Evolutionary conservation across 768 basidiomycete genomes (phyloP), one percentile per base, ranked within the genome.

Genomic region (Kondoa malvinella): DNA sequence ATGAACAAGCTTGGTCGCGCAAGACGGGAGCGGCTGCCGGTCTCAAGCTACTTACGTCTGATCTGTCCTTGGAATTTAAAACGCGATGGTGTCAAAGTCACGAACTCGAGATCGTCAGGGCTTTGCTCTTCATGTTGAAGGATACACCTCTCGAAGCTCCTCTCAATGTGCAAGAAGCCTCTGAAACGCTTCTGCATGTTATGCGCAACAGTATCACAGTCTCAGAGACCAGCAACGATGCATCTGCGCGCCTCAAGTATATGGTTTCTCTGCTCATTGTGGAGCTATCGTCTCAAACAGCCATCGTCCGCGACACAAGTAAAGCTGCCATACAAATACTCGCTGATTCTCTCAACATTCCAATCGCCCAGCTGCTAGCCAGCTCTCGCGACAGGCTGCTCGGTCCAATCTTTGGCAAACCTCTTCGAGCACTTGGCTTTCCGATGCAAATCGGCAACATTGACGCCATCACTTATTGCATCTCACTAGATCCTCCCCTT

Each of bases 371-470:
- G 57, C 80, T 97, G n/a, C 80, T 99, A 61, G 79, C 83, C 76
- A 87, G 84, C 17, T 87, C 92, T 73, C 86, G 90, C 60, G 89
- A 92, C 70, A 85, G 90, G 32, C 86, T 97, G 79, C 81, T 97
- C 50, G 83, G 84, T 21, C 84, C 87, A 1, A 92, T 99, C 71
- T 97, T 87, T 79, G 89, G 88, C n/a, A 96, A 97, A 75, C 95
- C 95, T 15, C 82, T 99, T 25, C 82, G 95, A 65, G 95, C 95
- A 0, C 82, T 99, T 29, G 92, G 92, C 1, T 92, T 96, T 76
- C 82, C 87, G 17, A 89, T 90, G 73, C 95, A 97, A 76, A 95
- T 97, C 67, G 95, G 92, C 32, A 92, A 96, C 83, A 91, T 97
- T 68, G 95, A 97, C 73, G 91, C 91, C 21, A 85, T 97, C 69